These are phyloP conservation scores for Euphorbia celastroides DNA, from an alignment of 441 rosid species.

Conservation along the genomic window DNA sequence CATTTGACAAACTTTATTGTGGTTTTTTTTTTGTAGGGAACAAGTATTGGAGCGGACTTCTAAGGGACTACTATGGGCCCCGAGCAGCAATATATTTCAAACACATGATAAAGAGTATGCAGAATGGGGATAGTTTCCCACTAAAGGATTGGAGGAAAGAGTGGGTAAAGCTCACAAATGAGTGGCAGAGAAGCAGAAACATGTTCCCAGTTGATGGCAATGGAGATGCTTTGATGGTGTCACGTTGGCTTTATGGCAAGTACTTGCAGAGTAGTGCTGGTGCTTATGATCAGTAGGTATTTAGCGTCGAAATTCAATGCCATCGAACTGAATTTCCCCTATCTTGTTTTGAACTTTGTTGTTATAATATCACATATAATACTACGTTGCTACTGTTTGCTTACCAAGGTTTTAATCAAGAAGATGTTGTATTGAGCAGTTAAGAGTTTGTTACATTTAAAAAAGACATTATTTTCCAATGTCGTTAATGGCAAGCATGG, in stretches of 20 bases:
- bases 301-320: neutral
- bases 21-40: constrained; percentile 35
- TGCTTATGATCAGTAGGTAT: constrained; percentile 24
- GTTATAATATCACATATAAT: no score
- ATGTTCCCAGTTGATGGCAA: constrained; percentile 29
- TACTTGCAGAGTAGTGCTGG: constrained; percentile 29
- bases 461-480: no score
- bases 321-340: neutral
- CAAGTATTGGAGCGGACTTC: constrained; percentile 72
- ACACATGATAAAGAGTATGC: constrained; percentile 36
- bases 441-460: no score
- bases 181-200: constrained; percentile 51
- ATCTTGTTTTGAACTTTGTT: neutral
- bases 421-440: no score
- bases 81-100: constrained; percentile 65
- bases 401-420: no score
- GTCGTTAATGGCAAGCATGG: no score
- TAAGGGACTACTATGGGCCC: constrained; percentile 56
- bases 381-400: no score
- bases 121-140: constrained; percentile 35
- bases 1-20: neutral
- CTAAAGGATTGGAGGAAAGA: constrained; percentile 56
- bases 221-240: constrained; percentile 39
- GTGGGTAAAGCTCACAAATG: constrained; percentile 62
- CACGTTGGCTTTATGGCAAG: constrained; percentile 42